phyloP scores from a whole-genome alignment of 2,329 filamentous ascomycete genomes.

The Ophiostoma piceae region DNA sequence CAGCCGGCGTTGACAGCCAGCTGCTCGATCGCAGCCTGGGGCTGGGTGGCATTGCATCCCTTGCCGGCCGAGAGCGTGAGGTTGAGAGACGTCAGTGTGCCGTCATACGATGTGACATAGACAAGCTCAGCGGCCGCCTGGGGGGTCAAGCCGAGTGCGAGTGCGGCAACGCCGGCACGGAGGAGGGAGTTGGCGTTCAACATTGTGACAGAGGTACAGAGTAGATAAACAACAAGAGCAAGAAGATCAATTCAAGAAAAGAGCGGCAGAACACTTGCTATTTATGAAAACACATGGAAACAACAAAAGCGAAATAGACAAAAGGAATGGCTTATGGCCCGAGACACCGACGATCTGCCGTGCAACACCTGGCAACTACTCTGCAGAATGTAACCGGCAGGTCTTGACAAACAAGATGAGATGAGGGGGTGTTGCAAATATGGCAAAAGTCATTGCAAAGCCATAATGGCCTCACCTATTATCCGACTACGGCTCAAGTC shows the following conservation, averaged over 20 bases:
- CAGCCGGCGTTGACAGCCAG: constrained; percentile 45
- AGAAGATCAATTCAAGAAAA: background rate
- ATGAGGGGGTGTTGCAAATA: background rate
- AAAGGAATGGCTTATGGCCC: background rate
- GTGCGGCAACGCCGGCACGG: constrained; percentile 25
- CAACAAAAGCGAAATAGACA: background rate
- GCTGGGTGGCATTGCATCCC: constrained; percentile 11
- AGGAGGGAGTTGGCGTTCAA: constrained; percentile 15
- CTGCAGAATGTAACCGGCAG: background rate
- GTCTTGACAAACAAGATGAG: constrained; percentile 7
- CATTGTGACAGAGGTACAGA: background rate
- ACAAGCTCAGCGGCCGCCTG: constrained; percentile 39
- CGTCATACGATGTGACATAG: constrained; percentile 47
- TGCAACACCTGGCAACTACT: background rate
- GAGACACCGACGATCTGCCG: constrained; percentile 4
- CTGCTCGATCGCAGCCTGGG: constrained; percentile 36
- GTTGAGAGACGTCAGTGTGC: constrained; percentile 45
- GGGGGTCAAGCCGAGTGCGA: constrained; percentile 28
- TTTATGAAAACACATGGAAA: background rate
- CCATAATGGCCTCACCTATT: background rate
- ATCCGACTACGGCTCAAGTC: background rate
- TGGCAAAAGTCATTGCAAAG: background rate
- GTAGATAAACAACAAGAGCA: background rate
- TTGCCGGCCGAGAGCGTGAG: constrained; percentile 33
- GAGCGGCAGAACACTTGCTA: background rate